Percentiles rank a stretch among this genome's conserved stretches.
Evolutionary conservation across 163 green algal genomes (phyloP).

Genomic region (Coccomyxa subellipsoidea): DNA sequence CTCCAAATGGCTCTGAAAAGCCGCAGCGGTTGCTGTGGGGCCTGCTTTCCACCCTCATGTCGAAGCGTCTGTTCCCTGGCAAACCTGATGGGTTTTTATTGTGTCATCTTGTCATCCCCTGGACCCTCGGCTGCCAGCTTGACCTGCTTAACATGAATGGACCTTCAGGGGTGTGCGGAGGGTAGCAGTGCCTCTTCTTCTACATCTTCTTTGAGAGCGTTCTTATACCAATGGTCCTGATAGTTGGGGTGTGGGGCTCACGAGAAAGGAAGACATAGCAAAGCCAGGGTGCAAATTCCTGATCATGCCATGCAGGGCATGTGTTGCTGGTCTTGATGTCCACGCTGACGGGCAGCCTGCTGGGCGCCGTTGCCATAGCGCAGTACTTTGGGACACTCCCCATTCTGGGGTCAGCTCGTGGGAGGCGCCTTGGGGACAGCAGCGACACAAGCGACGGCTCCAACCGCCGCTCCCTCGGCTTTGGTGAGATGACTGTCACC

Average conservation of each 20-base stretch:
- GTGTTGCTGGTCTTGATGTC: not conserved
- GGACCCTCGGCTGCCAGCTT: too few species aligned
- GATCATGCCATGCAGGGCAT: not conserved
- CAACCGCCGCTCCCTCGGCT: not conserved
- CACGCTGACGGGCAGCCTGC: not conserved
- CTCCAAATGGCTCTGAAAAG: not conserved
- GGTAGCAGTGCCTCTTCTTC: not conserved
- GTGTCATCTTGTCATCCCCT: too few species aligned
- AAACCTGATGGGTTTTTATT: too few species aligned
- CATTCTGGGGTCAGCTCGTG: not conserved
- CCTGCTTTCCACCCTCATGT: not conserved
- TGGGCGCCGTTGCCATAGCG: not conserved
- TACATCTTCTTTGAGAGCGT: conserved; percentile 44
- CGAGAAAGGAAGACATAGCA: conserved; percentile 34
- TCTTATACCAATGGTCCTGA: conserved; percentile 44
- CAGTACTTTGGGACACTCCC: not conserved
- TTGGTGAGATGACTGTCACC: not conserved
- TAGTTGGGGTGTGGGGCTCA: conserved; percentile 38
- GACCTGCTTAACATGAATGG: too few species aligned
- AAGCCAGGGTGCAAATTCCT: not conserved
- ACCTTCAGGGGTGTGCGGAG: too few species aligned
- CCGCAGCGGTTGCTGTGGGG: not conserved
- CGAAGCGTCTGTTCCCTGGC: not conserved
- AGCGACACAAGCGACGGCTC: not conserved
- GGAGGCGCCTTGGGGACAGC: not conserved